phyloP scores from a whole-genome alignment of 2,329 filamentous ascomycete species.

The Apiospora rasikravindrae region DNA sequence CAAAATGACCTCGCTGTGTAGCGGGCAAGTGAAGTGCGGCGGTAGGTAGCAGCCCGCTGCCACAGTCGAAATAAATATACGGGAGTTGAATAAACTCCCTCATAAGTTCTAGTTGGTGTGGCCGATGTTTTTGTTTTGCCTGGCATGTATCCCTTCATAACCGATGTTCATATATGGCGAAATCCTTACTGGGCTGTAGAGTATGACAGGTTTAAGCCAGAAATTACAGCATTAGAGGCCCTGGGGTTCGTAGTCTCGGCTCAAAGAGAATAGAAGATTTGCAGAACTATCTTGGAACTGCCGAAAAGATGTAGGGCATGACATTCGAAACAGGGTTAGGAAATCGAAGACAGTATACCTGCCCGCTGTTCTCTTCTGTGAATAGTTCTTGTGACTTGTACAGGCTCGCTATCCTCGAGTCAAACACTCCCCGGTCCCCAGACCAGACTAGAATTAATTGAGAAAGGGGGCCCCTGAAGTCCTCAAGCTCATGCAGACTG shows the following conservation, averaged over 20 bases:
- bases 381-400: not conserved
- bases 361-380: not conserved
- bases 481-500: no score
- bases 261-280: no score
- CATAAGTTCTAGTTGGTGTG: not conserved
- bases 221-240: no score
- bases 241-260: no score
- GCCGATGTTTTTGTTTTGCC: not conserved
- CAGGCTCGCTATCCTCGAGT: not conserved
- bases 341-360: no score
- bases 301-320: no score
- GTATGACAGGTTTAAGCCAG: no score
- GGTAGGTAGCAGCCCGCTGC: slow-evolving; percentile 28
- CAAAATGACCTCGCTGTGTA: slow-evolving; percentile 29
- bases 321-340: no score
- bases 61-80: slow-evolving; percentile 28
- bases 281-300: no score
- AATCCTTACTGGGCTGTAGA: no score
- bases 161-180: no score
- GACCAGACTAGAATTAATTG: not conserved
- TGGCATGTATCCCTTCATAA: not conserved
- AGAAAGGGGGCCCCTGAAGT: no score
- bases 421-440: not conserved
- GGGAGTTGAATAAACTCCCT: not conserved
- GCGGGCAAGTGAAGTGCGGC: slow-evolving; percentile 24